phyloP scores from a whole-genome alignment of 208 protist species.

The Phytomonas sp. region DNA sequence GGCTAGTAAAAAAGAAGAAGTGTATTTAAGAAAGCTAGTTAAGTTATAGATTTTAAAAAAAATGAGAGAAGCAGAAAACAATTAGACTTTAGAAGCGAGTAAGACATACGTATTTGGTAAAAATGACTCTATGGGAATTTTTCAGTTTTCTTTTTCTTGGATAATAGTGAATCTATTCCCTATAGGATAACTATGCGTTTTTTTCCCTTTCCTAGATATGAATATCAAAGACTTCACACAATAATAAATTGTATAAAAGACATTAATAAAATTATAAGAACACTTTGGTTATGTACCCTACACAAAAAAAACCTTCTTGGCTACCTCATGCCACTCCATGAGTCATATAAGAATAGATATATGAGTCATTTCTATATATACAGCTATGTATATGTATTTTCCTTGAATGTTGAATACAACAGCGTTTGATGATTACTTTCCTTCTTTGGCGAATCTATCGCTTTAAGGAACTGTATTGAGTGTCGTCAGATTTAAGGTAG shows the following conservation, averaged over 20 bases:
- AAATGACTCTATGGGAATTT: slow-evolving; percentile 1
- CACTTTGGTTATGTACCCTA: slow-evolving; percentile 14
- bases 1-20: slow-evolving; percentile 17
- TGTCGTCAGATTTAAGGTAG: background rate
- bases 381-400: background rate
- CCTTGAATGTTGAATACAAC: background rate
- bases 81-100: background rate
- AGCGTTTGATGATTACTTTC: background rate
- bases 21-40: slow-evolving; percentile 1
- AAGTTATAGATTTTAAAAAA: slow-evolving; percentile 8
- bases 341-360: background rate
- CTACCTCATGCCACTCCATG: background rate
- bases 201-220: background rate
- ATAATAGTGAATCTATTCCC: background rate
- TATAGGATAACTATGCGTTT: background rate
- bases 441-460: background rate
- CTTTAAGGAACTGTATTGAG: background rate
- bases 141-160: slow-evolving; percentile 11
- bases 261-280: slow-evolving; percentile 1
- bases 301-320: background rate
- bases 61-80: slow-evolving; percentile 14
- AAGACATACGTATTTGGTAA: background rate
- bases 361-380: background rate
- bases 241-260: background rate
- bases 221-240: background rate